phyloP scores from a whole-genome alignment of 108 stramenopile genomes.

The Stephanodiscus minutulus region DNA sequence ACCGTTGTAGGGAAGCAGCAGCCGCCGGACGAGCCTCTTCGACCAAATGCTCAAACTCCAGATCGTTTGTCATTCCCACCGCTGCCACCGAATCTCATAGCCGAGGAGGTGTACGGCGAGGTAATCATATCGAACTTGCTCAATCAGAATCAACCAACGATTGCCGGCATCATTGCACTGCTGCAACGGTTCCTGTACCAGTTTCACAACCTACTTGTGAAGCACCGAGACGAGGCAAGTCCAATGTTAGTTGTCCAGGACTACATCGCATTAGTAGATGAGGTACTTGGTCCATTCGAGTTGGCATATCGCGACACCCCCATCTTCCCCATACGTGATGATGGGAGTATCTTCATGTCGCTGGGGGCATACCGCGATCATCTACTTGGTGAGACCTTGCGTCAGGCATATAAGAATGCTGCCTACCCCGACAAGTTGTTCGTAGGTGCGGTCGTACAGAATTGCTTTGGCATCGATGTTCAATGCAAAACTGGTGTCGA shows the following conservation, averaged over 20 bases:
- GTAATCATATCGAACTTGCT: constrained; percentile 15
- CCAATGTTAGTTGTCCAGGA: constrained; percentile 33
- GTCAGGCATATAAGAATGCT: constrained; percentile 79
- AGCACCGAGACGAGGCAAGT: constrained; percentile 25
- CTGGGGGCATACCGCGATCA: constrained; percentile 92
- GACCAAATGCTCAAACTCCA: too few relatives aligned
- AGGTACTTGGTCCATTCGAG: constrained; percentile 57
- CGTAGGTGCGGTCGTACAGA: constrained; percentile 92
- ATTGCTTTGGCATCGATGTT: constrained; percentile 82
- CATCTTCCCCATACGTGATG: constrained; percentile 73
- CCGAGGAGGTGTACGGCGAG: constrained; percentile 15
- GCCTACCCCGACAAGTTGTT: constrained; percentile 77
- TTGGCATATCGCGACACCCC: constrained; percentile 51
- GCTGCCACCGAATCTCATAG: constrained; percentile 24
- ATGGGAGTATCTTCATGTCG: constrained; percentile 79
- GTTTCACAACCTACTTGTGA: constrained; percentile 46
- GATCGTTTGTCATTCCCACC: constrained; percentile 18
- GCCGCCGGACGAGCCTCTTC: too few relatives aligned
- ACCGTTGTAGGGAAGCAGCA: too few relatives aligned
- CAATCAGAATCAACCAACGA: constrained; percentile 45
- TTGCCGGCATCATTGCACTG: constrained; percentile 57
- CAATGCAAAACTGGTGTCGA: constrained; percentile 81
- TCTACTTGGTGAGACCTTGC: constrained; percentile 76
- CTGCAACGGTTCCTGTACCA: constrained; percentile 53
- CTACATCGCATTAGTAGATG: constrained; percentile 52